Base-by-base conservation (phyloP, 2,329 filamentous ascomycete genomes). In the Aspergillus tanneri region DNA sequence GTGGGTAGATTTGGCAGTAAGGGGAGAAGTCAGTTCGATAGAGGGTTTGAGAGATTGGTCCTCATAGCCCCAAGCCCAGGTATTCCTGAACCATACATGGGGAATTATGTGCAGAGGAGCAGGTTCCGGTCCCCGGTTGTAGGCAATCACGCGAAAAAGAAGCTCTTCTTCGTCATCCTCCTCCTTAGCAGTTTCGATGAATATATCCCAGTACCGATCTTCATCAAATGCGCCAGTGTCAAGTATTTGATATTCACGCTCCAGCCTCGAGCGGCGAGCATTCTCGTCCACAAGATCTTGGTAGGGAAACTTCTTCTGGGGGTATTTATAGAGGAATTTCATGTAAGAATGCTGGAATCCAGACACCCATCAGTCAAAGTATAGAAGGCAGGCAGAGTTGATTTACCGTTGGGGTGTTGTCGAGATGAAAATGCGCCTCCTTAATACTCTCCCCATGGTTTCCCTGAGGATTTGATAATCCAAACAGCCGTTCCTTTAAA, bases 321-420 rank as follows among this genome's bases (percentile, higher is more conserved):
- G 93, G 62, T 96, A 95, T 72, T 97, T 97, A 81, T 97, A 97
- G 58, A 97, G 85, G 65, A 85, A 95, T 71, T 97, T 97, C 92
- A 97, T 97, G 77, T 97, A 97, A 22, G 92, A 95, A 72, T 96
- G 91, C 88, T 91, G 19, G 30, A 24, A 5, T 18, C 9, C 2
- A 22, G n/a, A 36, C n/a, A n/a, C n/a, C n/a, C n/a, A 16, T 32
- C 16, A 47, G 22, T 24, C 35, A 23, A 30, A 25, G 6, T 9
- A 16, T 14, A 4, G 2, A 3, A 34, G 6, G 12, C n/a, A 12
- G 9, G 11, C 7, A 18, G 19, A 36, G 18, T 11, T 6, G 21
- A 62, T 70, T 53, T 69, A 81, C 79, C 47, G 82, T 83, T 49
- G 92, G 92, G 22, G 89, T 95, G 69, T 97, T 97, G 72, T 97